These are phyloP conservation scores for Trichopus zeylanicus DNA, from an alignment of 116 monocot genomes.

Conservation along the genomic window DNA sequence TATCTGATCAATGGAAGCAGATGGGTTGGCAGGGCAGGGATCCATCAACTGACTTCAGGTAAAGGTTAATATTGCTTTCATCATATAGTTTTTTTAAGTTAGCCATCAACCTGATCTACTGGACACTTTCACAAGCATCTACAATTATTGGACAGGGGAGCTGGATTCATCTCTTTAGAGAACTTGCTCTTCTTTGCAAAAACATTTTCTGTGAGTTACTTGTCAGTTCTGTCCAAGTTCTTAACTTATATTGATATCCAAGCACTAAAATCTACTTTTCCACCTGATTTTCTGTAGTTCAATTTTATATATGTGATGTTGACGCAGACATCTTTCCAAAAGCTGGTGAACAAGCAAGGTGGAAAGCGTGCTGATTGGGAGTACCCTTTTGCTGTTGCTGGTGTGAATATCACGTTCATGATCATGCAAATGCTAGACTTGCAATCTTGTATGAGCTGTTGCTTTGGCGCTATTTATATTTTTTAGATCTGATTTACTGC, in stretches of 20 bases:
- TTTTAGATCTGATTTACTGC: too few species aligned
- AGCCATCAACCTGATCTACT: neutral
- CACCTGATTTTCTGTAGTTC: neutral
- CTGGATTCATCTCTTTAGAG: conserved; percentile 85
- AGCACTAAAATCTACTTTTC: neutral
- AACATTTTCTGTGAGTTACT: conserved; percentile 61
- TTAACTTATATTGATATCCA: neutral
- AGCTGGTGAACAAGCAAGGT: conserved; percentile 66
- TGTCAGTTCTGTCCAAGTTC: neutral
- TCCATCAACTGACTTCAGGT: conserved; percentile 98
- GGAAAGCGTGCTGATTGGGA: conserved; percentile 75
- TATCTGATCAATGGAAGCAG: conserved; percentile 92
- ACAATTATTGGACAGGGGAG: conserved; percentile 50
- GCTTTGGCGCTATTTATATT: too few species aligned
- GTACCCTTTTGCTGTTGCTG: conserved; percentile 88
- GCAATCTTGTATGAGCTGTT: conserved; percentile 66
- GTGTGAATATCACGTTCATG: conserved; percentile 88
- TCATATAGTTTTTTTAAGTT: too few species aligned
- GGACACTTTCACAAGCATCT: too few species aligned
- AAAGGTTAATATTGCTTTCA: neutral
- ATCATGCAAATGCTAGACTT: conserved; percentile 93
- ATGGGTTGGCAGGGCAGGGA: conserved; percentile 98
- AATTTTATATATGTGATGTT: neutral
- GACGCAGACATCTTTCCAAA: conserved; percentile 56
- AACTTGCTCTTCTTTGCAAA: conserved; percentile 94